Evolutionary conservation across 352 stramenopile species (phyloP).

Genomic region (Pythium pyrilobum): DNA sequence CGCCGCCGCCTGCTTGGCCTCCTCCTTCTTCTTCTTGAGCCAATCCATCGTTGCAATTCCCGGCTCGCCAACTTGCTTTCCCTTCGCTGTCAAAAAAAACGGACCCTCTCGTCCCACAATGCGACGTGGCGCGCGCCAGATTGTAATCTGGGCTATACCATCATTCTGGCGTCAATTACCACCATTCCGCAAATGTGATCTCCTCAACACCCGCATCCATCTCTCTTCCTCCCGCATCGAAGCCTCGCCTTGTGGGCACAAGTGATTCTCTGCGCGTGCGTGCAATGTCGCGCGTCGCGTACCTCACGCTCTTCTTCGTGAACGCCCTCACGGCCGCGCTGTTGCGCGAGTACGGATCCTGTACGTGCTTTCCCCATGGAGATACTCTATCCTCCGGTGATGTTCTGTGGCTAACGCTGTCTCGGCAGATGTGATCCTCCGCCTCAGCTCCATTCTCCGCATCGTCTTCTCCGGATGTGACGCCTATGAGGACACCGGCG

Average conservation of each 20-base stretch:
- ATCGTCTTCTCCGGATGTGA: conserved; percentile 46
- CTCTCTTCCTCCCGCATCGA: neutral
- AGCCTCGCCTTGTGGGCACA: too few species aligned
- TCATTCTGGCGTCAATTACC: neutral
- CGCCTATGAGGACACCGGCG: conserved; percentile 19
- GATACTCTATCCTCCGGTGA: neutral
- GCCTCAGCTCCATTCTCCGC: conserved; percentile 28
- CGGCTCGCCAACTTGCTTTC: neutral
- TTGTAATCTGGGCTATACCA: neutral
- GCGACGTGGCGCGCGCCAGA: conserved; percentile 6
- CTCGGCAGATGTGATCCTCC: conserved; percentile 25
- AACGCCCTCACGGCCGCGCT: conserved; percentile 43
- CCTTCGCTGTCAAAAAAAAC: neutral
- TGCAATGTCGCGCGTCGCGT: conserved; percentile 29
- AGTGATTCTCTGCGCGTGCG: too few species aligned
- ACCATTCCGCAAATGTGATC: neutral
- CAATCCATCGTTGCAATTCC: conserved; percentile 21
- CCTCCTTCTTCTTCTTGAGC: conserved; percentile 83
- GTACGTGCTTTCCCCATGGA: conserved; percentile 32
- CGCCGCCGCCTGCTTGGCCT: conserved; percentile 55
- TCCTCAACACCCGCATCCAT: neutral
- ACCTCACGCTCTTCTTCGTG: conserved; percentile 69
- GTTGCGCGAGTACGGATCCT: conserved; percentile 54
- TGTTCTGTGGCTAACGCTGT: neutral
- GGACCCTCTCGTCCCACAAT: neutral